Conservation (phyloP, 2,329 filamentous ascomycete species). For the Neopestalotiopsis rosae region DNA sequence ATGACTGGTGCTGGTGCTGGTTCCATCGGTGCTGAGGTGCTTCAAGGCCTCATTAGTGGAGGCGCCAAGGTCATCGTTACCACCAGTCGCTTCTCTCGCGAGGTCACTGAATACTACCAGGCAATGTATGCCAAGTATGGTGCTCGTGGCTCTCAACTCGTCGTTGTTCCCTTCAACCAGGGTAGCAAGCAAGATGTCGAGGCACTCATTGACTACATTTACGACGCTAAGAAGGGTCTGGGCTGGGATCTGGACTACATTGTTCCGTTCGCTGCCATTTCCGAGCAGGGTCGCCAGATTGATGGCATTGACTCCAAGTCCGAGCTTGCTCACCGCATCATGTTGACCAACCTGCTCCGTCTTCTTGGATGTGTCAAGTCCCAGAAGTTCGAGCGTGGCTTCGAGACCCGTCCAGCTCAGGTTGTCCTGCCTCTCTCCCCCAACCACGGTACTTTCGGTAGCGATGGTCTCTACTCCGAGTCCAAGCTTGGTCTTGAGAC, state of each 20-base stretch:
- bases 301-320: conserved; percentile 97
- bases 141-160: conserved; percentile 91
- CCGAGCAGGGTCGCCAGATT: conserved; percentile 96
- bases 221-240: conserved; percentile 92
- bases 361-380: conserved; percentile 89
- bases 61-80: conserved; percentile 97
- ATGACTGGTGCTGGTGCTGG: conserved; percentile 99
- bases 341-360: conserved; percentile 95
- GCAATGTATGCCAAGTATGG: conserved; percentile 96
- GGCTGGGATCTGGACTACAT: conserved; percentile 98
- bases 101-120: conserved; percentile 99
- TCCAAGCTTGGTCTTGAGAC: conserved; percentile 97
- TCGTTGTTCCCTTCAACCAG: conserved; percentile 98
- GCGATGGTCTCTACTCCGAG: conserved; percentile 96
- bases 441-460: conserved; percentile 98
- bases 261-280: conserved; percentile 95
- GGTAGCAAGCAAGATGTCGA: conserved; percentile 98
- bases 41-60: conserved; percentile 94
- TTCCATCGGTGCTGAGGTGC: conserved; percentile 95
- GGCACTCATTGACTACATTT: conserved; percentile 93
- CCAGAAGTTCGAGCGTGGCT: conserved; percentile 85
- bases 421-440: conserved; percentile 95
- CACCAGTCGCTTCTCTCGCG: conserved; percentile 92
- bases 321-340: conserved; percentile 96
- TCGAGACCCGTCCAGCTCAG: conserved; percentile 94